Base-by-base conservation (phyloP, 2,329 filamentous ascomycete species). In the Epichloe sibirici region DNA sequence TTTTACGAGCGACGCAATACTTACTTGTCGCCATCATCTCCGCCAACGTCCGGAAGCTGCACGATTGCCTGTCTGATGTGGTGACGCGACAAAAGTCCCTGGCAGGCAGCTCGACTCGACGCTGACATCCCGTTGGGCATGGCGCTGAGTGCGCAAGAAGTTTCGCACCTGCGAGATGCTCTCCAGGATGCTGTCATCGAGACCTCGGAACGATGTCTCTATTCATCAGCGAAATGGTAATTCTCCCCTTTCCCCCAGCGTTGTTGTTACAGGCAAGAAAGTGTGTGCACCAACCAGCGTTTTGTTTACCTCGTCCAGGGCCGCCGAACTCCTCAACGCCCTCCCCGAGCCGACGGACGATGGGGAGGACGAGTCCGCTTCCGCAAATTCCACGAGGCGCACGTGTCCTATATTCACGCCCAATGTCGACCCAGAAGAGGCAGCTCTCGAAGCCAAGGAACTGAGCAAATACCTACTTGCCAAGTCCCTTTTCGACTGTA, bases 201-300 rank as follows among this genome's bases (percentile, higher is more conserved):
- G 65, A 97, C 90, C 71, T 95, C 90, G 1, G 93, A 98, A 66
- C 78, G 93, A 66, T 95, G 93, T 67, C 78, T 98, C 12, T 97
- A 96, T 64, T 90, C 96, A 63, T 93, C 91, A 6, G 85, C 93
- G 31, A 97, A 97, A 82, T 98, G 93, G 93, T 95, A 44, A 9
- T 25, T 12, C 23, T 11, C 15, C 21, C 40, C 4, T 13, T n/a
- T 6, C 1, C 17, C n/a, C n/a, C 15, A 9, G 12, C 37, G 12
- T 39, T 15, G 12, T 39, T 15, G 7, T 5, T 13, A 4, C 23
- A 23, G 23, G 23, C 3, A 23, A 23, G 23, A 23, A 31, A 31
- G 3, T 31, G 28, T 31, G 28, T 31, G 8, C 28, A 31, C 9
- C 28, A 11, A 31, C 9, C 9, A 11, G 1, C 28, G 28, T 11